These are phyloP conservation scores for Termitomyces heimii DNA, from an alignment of 768 basidiomycete genomes.

Conservation along the genomic window DNA sequence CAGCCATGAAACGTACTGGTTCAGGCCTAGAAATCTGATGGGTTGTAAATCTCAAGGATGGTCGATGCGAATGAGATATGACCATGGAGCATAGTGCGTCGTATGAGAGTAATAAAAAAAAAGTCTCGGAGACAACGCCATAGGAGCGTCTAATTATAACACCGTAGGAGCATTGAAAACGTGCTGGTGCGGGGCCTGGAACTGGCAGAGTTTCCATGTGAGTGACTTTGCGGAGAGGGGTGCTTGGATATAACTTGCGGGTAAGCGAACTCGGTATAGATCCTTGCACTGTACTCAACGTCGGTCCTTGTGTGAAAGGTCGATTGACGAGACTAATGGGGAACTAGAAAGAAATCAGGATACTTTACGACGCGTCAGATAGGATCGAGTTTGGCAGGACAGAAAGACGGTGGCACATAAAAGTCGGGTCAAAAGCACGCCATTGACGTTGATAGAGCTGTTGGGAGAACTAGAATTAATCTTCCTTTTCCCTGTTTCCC, in stretches of 20 bases:
- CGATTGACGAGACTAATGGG: not conserved
- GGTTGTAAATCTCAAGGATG: not conserved
- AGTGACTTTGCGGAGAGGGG: not conserved
- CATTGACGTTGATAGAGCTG: not conserved
- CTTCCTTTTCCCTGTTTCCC: not conserved
- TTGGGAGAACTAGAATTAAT: not conserved
- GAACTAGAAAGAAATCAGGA: not conserved
- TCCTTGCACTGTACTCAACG: not conserved
- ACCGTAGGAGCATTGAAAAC: not conserved
- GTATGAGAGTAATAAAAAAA: not conserved
- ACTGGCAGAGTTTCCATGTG: not conserved
- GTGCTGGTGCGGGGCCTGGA: not conserved
- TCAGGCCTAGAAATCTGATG: not conserved
- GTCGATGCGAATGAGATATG: not conserved
- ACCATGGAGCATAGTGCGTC: not conserved
- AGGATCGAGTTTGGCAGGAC: not conserved
- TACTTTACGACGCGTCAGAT: not conserved
- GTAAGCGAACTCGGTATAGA: not conserved
- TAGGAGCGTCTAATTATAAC: too few species aligned
- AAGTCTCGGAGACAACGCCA: too few species aligned
- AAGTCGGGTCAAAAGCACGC: not conserved
- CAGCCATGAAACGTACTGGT: not conserved
- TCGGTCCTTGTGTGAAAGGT: not conserved
- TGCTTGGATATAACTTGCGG: not conserved
- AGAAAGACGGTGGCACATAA: not conserved